These are phyloP conservation scores for Suhomyces bokatorum DNA, from an alignment of 1,139 yeast genomes.

Conservation along the genomic window DNA sequence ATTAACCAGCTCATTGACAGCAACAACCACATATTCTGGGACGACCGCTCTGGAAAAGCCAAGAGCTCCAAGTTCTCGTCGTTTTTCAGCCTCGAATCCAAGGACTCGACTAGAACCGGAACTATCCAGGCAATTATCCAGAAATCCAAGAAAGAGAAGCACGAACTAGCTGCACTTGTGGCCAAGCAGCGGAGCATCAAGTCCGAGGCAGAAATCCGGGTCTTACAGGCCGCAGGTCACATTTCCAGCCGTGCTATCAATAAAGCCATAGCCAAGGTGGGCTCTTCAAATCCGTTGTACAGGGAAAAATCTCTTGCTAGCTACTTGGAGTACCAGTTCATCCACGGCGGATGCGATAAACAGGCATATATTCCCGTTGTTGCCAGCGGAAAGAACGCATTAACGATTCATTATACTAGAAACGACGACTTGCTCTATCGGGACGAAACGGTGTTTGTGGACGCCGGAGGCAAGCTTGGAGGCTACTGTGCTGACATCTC, in stretches of 20 bases:
- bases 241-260: conserved; percentile 84
- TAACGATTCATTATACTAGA: conserved; percentile 87
- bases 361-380: conserved; percentile 95
- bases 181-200: conserved; percentile 67
- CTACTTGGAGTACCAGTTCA: conserved; percentile 80
- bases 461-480: conserved; percentile 93
- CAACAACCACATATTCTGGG: conserved; percentile 50
- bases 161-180: conserved; percentile 49
- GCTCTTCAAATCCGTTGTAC: conserved; percentile 44
- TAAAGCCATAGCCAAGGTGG: conserved; percentile 68
- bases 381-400: conserved; percentile 86
- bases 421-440: conserved; percentile 75
- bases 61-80: conserved; percentile 13
- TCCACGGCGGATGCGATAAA: conserved; percentile 83
- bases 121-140: conserved; percentile 24
- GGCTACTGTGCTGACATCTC: conserved; percentile 97
- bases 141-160: conserved; percentile 35
- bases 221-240: conserved; percentile 80
- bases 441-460: conserved; percentile 86
- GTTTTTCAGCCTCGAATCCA: conserved; percentile 14
- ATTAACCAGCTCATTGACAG: conserved; percentile 47
- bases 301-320: conserved; percentile 80
- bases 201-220: conserved; percentile 70
- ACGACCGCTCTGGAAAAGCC: conserved; percentile 36
- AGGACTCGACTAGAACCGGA: conserved; percentile 6